Evolutionary conservation across 2,329 filamentous ascomycete genomes (phyloP), one percentile per base, ranked within the genome.

Genomic region (Cadophora gregata): DNA sequence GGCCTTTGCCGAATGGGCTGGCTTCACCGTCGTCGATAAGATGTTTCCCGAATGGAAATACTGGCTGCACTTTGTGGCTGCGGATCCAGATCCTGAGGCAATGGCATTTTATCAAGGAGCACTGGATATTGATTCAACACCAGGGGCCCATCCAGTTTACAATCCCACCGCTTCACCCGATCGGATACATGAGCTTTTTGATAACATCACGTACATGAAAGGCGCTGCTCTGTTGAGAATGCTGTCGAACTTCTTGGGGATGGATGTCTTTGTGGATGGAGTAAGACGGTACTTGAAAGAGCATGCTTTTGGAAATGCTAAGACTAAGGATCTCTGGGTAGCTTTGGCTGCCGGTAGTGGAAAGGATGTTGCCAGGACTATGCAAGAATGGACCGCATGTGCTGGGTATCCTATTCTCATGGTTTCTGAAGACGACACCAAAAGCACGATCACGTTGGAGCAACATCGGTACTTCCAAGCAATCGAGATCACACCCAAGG

Each of bases 381-480:
- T 91, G 86, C 86, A 90, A 67, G 87, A 89, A 71, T 91, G 89
- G 89, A 91, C 89, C 27, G 90, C 90, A 81, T 86, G 90, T 67
- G 85, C 90, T 67, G 89, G 89, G 56, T 91, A 87, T 79, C 89
- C 89, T 7, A 88, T 92, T 48, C 80, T 92, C 62, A 86, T 84
- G 42, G 88, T 91, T 45, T 86, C 85, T 0, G 79, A 84, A 42
- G 80, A 80, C 38, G 79, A 83, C 36, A 84, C 82, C 12, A 38
- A 36, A 8, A 38, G 91, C 72, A 84, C 85, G 67, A 79, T 91
- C 73, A 89, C 88, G 80, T 14, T 50, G 8, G 47, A 50, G 24
- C 89, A 91, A 76, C 90, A 91, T 78, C 86, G 89, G 65, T 91
- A 91, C 81, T 80, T 91, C 67, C 83, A 88, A 66, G 91, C 88